Evolutionary conservation across 2,329 filamentous ascomycete species (phyloP).

Genomic region (Sodiomyces alkalinus): DNA sequence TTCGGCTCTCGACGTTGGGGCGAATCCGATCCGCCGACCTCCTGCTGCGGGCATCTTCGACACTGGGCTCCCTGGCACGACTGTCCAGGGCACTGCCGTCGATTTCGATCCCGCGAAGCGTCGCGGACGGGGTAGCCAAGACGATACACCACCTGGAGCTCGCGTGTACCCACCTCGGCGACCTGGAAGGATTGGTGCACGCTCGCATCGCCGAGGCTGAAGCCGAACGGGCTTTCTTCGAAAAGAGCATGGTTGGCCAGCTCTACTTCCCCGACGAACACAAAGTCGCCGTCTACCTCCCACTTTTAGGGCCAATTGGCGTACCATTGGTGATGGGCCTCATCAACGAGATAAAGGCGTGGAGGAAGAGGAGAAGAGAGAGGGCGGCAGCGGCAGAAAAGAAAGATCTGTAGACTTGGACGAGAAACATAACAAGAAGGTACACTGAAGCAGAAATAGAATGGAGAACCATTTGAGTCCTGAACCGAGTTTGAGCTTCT

Average conservation of each 20-base stretch:
- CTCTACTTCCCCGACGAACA: slow-evolving; percentile 98
- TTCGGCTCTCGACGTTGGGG: slow-evolving; percentile 70
- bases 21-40: slow-evolving; percentile 78
- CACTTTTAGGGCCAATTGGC: slow-evolving; percentile 75
- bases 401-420: slow-evolving; percentile 12
- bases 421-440: background rate
- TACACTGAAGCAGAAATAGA: background rate
- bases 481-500: too few relatives aligned
- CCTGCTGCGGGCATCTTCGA: slow-evolving; percentile 78
- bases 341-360: slow-evolving; percentile 63
- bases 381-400: slow-evolving; percentile 19
- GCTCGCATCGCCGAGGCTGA: slow-evolving; percentile 76
- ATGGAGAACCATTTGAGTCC: too few relatives aligned
- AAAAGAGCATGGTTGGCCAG: slow-evolving; percentile 97
- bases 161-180: slow-evolving; percentile 58
- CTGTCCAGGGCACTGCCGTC: slow-evolving; percentile 71
- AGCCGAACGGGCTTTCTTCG: slow-evolving; percentile 90
- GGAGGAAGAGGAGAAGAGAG: slow-evolving; percentile 32
- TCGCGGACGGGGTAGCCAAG: slow-evolving; percentile 70
- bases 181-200: slow-evolving; percentile 54
- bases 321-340: slow-evolving; percentile 77
- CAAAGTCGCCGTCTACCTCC: slow-evolving; percentile 91
- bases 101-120: slow-evolving; percentile 78
- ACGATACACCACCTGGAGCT: slow-evolving; percentile 64
- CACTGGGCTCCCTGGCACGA: slow-evolving; percentile 80